Evolutionary conservation across 2,329 filamentous ascomycete species (phyloP).

Genomic region (Xylariaceae sp.): DNA sequence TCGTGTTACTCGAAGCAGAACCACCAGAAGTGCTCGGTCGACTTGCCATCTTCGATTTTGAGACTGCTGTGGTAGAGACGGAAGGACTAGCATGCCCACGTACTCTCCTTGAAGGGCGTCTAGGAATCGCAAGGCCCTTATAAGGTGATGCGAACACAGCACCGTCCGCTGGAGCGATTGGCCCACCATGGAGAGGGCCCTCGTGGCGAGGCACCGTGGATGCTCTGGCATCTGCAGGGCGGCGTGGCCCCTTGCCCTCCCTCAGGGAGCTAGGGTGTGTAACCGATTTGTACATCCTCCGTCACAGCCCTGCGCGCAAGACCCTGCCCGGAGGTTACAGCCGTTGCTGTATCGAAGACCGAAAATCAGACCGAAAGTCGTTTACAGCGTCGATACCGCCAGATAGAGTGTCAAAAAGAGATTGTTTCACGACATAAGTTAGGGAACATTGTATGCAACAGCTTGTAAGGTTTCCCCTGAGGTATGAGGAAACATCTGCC

Average conservation of each 20-base stretch:
- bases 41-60: constrained; percentile 28
- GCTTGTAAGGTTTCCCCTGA: too few relatives aligned
- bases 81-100: constrained; percentile 23
- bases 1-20: constrained; percentile 27
- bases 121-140: constrained; percentile 21
- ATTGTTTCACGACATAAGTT: too few relatives aligned
- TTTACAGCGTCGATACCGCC: too few relatives aligned
- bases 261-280: constrained; percentile 22
- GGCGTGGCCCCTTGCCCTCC: constrained; percentile 15
- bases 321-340: constrained; percentile 9
- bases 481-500: too few relatives aligned
- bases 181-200: constrained; percentile 24
- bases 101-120: constrained; percentile 16
- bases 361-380: too few relatives aligned
- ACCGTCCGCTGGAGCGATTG: constrained; percentile 29
- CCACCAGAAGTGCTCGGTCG: constrained; percentile 40
- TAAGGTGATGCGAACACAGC: constrained; percentile 23
- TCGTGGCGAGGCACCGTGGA: constrained; percentile 27
- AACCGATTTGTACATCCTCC: constrained; percentile 23
- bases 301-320: constrained; percentile 8
- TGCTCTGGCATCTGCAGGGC: constrained; percentile 24
- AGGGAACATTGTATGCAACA: too few relatives aligned
- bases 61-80: constrained; percentile 20
- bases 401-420: too few relatives aligned
- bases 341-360: too few relatives aligned